Conservation (phyloP, 257 asterid genomes). For the Vinca minor region DNA sequence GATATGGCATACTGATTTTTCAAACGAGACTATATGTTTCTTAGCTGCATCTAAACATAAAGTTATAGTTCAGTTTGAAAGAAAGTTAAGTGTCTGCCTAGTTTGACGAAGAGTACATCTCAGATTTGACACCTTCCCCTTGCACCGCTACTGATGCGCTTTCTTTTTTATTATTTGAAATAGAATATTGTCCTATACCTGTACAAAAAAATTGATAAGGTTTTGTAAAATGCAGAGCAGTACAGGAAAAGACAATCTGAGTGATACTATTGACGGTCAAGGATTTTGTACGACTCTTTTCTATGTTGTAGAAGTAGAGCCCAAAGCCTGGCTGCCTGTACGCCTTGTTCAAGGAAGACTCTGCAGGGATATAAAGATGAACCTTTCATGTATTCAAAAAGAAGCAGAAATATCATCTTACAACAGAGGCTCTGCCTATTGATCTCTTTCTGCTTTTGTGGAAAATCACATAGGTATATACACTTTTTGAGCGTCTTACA, state of each 20-base stretch:
- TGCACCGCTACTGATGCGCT: neutral
- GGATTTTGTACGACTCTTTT: constrained; percentile 45
- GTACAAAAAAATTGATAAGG: constrained; percentile 12
- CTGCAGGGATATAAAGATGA: constrained; percentile 54
- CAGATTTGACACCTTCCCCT: neutral
- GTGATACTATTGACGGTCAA: constrained; percentile 27
- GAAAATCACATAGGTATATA: neutral
- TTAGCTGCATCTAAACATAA: neutral
- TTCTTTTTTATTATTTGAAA: constrained; percentile 1
- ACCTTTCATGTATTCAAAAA: constrained; percentile 50
- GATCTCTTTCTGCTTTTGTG: neutral
- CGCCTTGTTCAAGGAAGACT: constrained; percentile 67
- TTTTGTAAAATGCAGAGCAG: constrained; percentile 26
- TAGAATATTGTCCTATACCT: constrained; percentile 11
- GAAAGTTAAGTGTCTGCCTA: neutral
- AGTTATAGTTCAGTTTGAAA: neutral
- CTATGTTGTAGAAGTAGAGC: constrained; percentile 64
- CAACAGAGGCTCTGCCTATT: neutral
- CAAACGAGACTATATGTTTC: neutral
- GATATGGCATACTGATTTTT: neutral
- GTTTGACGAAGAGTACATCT: neutral
- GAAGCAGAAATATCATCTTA: constrained; percentile 42
- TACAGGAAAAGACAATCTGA: constrained; percentile 18
- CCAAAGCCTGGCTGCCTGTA: constrained; percentile 80
- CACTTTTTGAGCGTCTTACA: too few species aligned